Evolutionary conservation across 148 eudicot genomes (phyloP).

Genomic region (Gaultheria prostrata): DNA sequence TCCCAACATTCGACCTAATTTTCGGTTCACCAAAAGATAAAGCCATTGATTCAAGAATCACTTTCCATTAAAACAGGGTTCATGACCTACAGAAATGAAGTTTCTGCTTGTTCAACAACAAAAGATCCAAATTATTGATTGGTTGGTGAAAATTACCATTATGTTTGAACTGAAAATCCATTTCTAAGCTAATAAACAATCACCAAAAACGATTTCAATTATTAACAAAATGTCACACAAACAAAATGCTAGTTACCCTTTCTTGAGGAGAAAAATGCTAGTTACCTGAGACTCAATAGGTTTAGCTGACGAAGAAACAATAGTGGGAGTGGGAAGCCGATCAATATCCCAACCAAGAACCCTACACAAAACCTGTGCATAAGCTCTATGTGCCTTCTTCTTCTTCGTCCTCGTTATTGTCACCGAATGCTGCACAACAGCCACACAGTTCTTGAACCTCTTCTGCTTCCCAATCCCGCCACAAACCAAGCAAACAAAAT

Average conservation of each 20-base stretch:
- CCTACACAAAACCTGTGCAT: conserved; percentile 65
- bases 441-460: conserved; percentile 62
- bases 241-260: conserved; percentile 11
- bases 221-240: background rate
- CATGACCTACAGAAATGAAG: background rate
- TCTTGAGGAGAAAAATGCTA: background rate
- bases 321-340: conserved; percentile 45
- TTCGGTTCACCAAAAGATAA: background rate
- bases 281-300: conserved; percentile 21
- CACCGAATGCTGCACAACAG: conserved; percentile 73
- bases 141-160: background rate
- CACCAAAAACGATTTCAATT: background rate
- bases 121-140: background rate
- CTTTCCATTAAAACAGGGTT: background rate
- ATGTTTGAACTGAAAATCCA: background rate
- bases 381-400: conserved; percentile 69
- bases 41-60: background rate
- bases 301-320: conserved; percentile 18
- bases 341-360: conserved; percentile 87
- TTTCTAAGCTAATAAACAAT: background rate
- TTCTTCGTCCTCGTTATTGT: conserved; percentile 60
- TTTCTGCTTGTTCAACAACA: too few species aligned
- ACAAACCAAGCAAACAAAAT: conserved; percentile 78
- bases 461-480: conserved; percentile 49
- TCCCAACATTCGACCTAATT: conserved; percentile 18